Evolutionary conservation across 2,329 filamentous ascomycete genomes (phyloP), one percentile per base, ranked within the genome.

Genomic region (Nakataea oryzae): DNA sequence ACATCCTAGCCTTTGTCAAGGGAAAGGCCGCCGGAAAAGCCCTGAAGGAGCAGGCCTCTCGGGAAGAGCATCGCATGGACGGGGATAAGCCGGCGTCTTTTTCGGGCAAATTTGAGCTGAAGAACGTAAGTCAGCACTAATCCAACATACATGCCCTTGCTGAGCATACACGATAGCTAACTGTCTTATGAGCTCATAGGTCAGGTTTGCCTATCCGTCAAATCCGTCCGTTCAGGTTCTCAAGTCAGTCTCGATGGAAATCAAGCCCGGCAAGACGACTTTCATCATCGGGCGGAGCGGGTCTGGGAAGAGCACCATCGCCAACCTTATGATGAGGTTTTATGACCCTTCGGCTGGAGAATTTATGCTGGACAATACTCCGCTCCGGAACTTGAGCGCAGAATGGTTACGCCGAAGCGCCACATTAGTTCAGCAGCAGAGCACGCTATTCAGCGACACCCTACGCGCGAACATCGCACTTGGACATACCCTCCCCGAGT

Each of bases 221-320:
- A 87, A 89, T 58, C 83, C 83, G 0, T 74, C 81, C 1, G 80
- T 82, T 24, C 70, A 74, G 0, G 86, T 87, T 1, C 78, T 97
- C 12, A 74, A 81, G 1, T 75, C 81, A 8, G 82, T 84, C 0
- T 86, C 80, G 0, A 81, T 97, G 64, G 82, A 80, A 66, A 93
- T 97, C 63, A 83, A 86, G 0, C 80, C 87, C 0, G 87, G 89
- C 0, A 79, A 89, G 64, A 85, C 88, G 3, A 91, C 86, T 0
- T 97, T 95, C 69, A 79, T 97, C 2, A 84, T 97, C 59, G 95
- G 93, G 0, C 83, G 82, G 68, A 96, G 91, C 69, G 95, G 95
- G 0, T 96, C 91, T 2, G 93, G 93, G 0, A 97, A 97, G 73
- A 96, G 91, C 67, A 97, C 93, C 0, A 70, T 97, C 1, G 87